These are phyloP conservation scores for Lactuca saligna DNA, from an alignment of 129 eudicot genomes.

Conservation along the genomic window DNA sequence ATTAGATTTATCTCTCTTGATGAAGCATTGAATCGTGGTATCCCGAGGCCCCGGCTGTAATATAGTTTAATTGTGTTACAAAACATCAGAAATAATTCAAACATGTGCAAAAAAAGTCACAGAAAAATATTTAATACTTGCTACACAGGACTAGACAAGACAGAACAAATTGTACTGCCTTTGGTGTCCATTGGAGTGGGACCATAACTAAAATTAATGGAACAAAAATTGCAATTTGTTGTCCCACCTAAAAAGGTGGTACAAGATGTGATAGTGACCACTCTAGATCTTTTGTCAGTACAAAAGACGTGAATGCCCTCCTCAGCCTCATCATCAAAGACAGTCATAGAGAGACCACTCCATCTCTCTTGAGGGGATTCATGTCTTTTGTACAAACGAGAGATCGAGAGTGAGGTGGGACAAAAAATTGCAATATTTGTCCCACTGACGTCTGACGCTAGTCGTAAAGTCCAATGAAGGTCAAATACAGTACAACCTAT, in stretches of 20 bases:
- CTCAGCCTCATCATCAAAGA: no score
- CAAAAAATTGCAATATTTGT: background rate
- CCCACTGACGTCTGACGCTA: background rate
- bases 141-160: no score
- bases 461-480: no score
- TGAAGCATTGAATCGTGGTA: slow-evolving; percentile 83
- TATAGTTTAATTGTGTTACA: background rate
- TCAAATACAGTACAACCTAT: background rate
- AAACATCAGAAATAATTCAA: background rate
- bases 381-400: background rate
- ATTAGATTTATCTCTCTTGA: slow-evolving; percentile 81
- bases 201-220: no score
- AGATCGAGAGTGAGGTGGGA: background rate
- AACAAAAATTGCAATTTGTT: no score
- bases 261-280: no score
- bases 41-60: slow-evolving; percentile 88
- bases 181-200: no score
- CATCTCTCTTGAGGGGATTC: background rate
- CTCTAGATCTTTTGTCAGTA: no score
- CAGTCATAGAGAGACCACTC: no score
- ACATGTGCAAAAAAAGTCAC: slow-evolving; percentile 9
- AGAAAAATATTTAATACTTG: background rate
- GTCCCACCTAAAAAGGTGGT: no score
- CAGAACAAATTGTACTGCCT: no score
- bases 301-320: no score